Percentiles rank a stretch among this genome's conserved stretches.
These are phyloP conservation scores for Raffaelea deltoideospora DNA, from an alignment of 2,329 filamentous ascomycete species.

Conservation along the genomic window DNA sequence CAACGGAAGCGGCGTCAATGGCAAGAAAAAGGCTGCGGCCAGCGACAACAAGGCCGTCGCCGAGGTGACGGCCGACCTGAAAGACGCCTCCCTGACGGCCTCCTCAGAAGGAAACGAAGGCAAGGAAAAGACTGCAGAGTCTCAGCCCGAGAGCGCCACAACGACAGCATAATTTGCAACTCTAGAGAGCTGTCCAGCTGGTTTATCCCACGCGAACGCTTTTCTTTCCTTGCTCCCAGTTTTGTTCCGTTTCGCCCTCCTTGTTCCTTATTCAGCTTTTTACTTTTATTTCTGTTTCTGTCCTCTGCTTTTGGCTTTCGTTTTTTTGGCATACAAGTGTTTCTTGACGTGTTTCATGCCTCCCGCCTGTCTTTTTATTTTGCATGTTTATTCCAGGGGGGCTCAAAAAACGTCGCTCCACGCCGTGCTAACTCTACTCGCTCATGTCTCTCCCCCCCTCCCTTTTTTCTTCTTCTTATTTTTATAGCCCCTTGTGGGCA, in stretches of 20 bases:
- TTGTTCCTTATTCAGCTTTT: neutral
- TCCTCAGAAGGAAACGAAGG: slow-evolving; percentile 39
- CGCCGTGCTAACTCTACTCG: no score
- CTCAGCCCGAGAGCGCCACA: no score
- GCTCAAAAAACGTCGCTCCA: no score
- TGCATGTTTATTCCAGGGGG: no score
- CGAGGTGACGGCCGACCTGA: slow-evolving; percentile 34
- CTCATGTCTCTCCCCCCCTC: no score
- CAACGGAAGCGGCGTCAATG: slow-evolving; percentile 30
- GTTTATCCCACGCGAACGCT: neutral
- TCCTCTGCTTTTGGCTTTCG: neutral
- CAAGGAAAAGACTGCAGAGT: slow-evolving; percentile 17
- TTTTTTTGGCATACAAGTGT: no score
- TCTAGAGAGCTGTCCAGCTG: no score
- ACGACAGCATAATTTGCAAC: no score
- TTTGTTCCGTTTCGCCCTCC: neutral
- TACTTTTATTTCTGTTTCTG: neutral
- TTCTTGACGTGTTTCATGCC: no score
- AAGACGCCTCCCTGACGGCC: slow-evolving; percentile 35
- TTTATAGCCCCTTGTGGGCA: no score
- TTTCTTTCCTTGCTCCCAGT: neutral
- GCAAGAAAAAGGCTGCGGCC: slow-evolving; percentile 26
- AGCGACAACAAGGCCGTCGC: slow-evolving; percentile 32
- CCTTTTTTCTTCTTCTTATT: no score
- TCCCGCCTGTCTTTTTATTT: no score